Percentiles rank a stretch among this genome's conserved stretches.
Evolutionary conservation across 2,329 filamentous ascomycete species (phyloP).

Genomic region (Sporothrix dimorphospora): DNA sequence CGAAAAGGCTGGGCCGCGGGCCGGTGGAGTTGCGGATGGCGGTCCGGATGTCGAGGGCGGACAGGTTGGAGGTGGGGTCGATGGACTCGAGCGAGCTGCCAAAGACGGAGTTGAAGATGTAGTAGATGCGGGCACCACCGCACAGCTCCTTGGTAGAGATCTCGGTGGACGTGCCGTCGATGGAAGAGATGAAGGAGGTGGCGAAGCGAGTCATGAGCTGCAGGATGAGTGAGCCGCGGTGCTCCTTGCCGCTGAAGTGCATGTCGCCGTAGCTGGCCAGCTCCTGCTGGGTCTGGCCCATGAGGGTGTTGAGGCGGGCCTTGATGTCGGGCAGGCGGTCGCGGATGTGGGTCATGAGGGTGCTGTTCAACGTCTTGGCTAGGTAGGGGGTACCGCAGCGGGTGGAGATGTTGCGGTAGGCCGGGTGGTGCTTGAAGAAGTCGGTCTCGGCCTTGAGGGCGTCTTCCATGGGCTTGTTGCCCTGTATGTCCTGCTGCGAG

Average conservation of each 20-base stretch:
- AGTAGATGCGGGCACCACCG: slow-evolving; percentile 93
- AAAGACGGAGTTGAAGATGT: slow-evolving; percentile 99
- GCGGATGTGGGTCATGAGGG: slow-evolving; percentile 93
- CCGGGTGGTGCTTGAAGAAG: slow-evolving; percentile 96
- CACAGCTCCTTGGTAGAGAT: slow-evolving; percentile 98
- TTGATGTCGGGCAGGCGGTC: slow-evolving; percentile 97
- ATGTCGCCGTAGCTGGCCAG: slow-evolving; percentile 97
- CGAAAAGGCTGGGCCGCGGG: slow-evolving; percentile 91
- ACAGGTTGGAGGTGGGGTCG: slow-evolving; percentile 93
- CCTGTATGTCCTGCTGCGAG: slow-evolving; percentile 96
- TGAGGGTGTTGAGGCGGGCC: slow-evolving; percentile 92
- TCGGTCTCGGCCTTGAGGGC: slow-evolving; percentile 87
- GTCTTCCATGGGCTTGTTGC: slow-evolving; percentile 91
- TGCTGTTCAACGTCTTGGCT: slow-evolving; percentile 92
- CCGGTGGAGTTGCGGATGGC: slow-evolving; percentile 98
- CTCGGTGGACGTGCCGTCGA: slow-evolving; percentile 96
- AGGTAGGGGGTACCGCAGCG: slow-evolving; percentile 93
- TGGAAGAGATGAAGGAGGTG: slow-evolving; percentile 96
- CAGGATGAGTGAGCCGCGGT: slow-evolving; percentile 89
- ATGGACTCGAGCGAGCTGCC: slow-evolving; percentile 95
- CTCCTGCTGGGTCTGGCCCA: slow-evolving; percentile 99
- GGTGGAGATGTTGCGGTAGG: slow-evolving; percentile 93
- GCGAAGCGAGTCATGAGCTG: slow-evolving; percentile 99
- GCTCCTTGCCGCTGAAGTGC: slow-evolving; percentile 96
- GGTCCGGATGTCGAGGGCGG: slow-evolving; percentile 91